Percentiles rank a stretch among this genome's conserved stretches.
These are phyloP conservation scores for Stephanodiscus minutulus DNA, from an alignment of 108 stramenopile genomes.

Conservation along the genomic window DNA sequence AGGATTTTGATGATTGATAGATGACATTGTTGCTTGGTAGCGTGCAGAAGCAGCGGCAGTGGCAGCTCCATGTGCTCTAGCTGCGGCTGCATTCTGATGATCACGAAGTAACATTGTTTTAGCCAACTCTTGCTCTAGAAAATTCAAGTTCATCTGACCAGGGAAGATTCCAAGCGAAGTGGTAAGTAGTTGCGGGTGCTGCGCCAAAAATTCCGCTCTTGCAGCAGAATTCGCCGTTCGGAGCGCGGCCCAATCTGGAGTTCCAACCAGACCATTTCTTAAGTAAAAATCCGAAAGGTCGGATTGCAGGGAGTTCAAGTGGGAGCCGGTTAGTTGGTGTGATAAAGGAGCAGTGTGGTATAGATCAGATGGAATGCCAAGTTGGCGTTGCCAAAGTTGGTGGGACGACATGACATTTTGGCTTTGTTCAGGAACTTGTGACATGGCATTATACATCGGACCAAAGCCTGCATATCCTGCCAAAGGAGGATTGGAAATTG, in stretches of 20 bases:
- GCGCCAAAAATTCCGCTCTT: not conserved
- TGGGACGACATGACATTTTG: conserved; percentile 33
- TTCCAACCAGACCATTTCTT: conserved; percentile 18
- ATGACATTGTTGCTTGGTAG: conserved; percentile 25
- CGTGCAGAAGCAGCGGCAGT: conserved; percentile 21
- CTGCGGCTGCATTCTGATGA: conserved; percentile 50
- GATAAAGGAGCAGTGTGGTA: conserved; percentile 7
- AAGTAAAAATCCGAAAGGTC: conserved; percentile 33
- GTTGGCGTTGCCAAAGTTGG: conserved; percentile 21
- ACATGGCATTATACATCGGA: conserved; percentile 14
- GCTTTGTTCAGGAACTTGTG: conserved; percentile 12
- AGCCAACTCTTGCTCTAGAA: conserved; percentile 30
- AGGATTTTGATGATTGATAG: conserved; percentile 37
- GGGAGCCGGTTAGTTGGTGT: conserved; percentile 20
- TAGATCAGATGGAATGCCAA: conserved; percentile 6
- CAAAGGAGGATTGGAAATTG: conserved; percentile 18
- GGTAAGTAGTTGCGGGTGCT: conserved; percentile 21
- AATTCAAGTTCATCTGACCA: conserved; percentile 27
- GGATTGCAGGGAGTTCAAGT: conserved; percentile 7
- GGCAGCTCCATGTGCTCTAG: conserved; percentile 32
- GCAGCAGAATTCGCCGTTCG: conserved; percentile 5
- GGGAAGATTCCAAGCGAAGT: conserved; percentile 15
- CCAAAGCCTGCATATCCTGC: conserved; percentile 25
- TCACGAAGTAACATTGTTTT: conserved; percentile 47
- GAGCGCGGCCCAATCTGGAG: conserved; percentile 7